A percentile compares a stretch with the other conserved stretches of the same genome.
These are phyloP conservation scores for Didymella exigua DNA, from an alignment of 2,329 filamentous ascomycete species.

Conservation along the genomic window DNA sequence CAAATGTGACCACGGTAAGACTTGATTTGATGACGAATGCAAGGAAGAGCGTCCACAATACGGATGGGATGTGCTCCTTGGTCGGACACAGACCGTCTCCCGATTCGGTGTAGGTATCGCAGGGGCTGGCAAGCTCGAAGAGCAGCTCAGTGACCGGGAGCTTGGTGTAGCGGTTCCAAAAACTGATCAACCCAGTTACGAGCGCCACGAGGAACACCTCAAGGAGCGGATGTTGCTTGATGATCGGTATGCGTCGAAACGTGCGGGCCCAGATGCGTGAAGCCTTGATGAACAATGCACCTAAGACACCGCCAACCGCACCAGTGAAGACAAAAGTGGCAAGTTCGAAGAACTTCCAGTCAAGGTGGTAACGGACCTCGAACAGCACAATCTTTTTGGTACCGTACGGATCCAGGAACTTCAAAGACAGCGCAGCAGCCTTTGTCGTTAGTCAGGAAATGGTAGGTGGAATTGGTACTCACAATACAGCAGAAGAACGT, in stretches of 20 bases:
- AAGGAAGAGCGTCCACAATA: constrained; percentile 72
- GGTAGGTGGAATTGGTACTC: constrained; percentile 28
- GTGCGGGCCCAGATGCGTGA: constrained; percentile 86
- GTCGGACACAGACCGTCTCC: constrained; percentile 80
- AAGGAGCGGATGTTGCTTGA: constrained; percentile 82
- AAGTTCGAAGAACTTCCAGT: constrained; percentile 95
- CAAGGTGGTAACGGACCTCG: constrained; percentile 84
- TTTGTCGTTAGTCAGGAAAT: constrained; percentile 12
- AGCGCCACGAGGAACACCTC: constrained; percentile 89
- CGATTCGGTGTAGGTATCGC: constrained; percentile 69
- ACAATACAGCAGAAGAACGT: constrained; percentile 99
- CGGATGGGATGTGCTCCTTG: constrained; percentile 76
- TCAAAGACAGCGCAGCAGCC: constrained; percentile 82
- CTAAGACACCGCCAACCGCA: constrained; percentile 79
- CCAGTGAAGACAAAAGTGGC: constrained; percentile 84
- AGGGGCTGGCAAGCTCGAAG: constrained; percentile 88
- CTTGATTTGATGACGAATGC: constrained; percentile 91
- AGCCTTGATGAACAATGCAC: constrained; percentile 95
- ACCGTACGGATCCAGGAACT: constrained; percentile 94
- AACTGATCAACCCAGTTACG: constrained; percentile 81
- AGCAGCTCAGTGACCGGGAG: constrained; percentile 88
- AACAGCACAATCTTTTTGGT: constrained; percentile 97
- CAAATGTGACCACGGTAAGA: constrained; percentile 89
- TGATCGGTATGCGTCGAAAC: constrained; percentile 78
- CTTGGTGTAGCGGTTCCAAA: constrained; percentile 92